Percentiles rank a stretch among this genome's conserved stretches.
These are phyloP conservation scores for Sphaceloma murrayae DNA, from an alignment of 2,329 filamentous ascomycete genomes.

Conservation along the genomic window DNA sequence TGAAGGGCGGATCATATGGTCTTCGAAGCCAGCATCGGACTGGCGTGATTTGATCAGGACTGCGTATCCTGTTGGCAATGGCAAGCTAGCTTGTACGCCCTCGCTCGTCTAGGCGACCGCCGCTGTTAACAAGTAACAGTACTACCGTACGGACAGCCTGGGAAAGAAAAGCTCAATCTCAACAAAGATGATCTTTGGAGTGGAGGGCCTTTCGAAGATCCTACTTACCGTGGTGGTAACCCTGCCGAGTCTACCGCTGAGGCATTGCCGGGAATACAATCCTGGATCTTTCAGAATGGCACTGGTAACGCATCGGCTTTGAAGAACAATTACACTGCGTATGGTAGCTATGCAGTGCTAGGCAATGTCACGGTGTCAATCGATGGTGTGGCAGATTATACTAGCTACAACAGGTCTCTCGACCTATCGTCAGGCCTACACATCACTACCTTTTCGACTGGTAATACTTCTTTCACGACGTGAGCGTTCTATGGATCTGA, in stretches of 20 bases:
- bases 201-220: slow-evolving; percentile 40
- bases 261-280: slow-evolving; percentile 35
- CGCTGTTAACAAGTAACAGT: slow-evolving; percentile 22
- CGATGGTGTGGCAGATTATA: slow-evolving; percentile 25
- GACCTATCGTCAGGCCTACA: slow-evolving; percentile 38
- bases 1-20: slow-evolving; percentile 14
- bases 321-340: slow-evolving; percentile 33
- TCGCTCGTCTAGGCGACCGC: not conserved
- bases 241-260: slow-evolving; percentile 24
- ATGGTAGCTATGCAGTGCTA: slow-evolving; percentile 40
- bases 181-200: slow-evolving; percentile 45
- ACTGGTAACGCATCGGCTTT: slow-evolving; percentile 38
- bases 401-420: slow-evolving; percentile 35
- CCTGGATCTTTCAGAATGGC: slow-evolving; percentile 41
- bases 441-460: slow-evolving; percentile 24
- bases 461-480: slow-evolving; percentile 27
- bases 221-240: slow-evolving; percentile 41
- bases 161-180: slow-evolving; percentile 36
- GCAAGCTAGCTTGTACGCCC: slow-evolving; percentile 35
- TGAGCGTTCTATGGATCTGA: not conserved
- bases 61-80: slow-evolving; percentile 42
- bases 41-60: slow-evolving; percentile 17
- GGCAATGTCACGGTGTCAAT: slow-evolving; percentile 39
- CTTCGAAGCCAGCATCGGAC: slow-evolving; percentile 11
- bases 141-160: slow-evolving; percentile 37